Evolutionary conservation across 1,284 basidiomycete species (phyloP).

Genomic region (Anthracocystis setariae): DNA sequence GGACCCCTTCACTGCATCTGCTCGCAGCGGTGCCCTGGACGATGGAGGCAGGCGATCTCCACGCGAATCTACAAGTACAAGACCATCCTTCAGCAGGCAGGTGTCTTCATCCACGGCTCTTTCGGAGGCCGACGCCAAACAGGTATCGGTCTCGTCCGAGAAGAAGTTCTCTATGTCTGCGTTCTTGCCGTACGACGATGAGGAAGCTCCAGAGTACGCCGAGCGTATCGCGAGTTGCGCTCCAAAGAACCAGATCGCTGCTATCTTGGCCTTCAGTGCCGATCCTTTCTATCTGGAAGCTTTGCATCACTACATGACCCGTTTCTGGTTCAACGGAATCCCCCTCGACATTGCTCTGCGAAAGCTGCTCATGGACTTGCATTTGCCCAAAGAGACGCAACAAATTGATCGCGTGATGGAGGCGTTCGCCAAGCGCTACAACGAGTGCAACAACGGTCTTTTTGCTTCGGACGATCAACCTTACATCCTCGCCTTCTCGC

Average conservation of each 20-base stretch:
- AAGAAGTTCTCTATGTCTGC: slow-evolving; percentile 44
- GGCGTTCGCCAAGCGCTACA: slow-evolving; percentile 87
- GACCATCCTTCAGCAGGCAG: slow-evolving; percentile 39
- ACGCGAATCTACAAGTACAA: slow-evolving; percentile 31
- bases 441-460: slow-evolving; percentile 82
- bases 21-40: slow-evolving; percentile 8
- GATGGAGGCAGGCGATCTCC: slow-evolving; percentile 15
- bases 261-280: slow-evolving; percentile 71
- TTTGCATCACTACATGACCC: slow-evolving; percentile 77
- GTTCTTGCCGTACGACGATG: slow-evolving; percentile 47
- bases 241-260: slow-evolving; percentile 49
- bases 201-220: slow-evolving; percentile 49
- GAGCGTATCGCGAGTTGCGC: slow-evolving; percentile 38
- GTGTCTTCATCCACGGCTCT: slow-evolving; percentile 20
- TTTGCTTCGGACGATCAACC: slow-evolving; percentile 81
- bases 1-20: slow-evolving; percentile 10
- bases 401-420: slow-evolving; percentile 98
- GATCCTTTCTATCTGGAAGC: slow-evolving; percentile 80
- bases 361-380: slow-evolving; percentile 87
- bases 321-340: slow-evolving; percentile 82
- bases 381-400: slow-evolving; percentile 92
- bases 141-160: slow-evolving; percentile 17
- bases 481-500: slow-evolving; percentile 94
- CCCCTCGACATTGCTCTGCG: slow-evolving; percentile 93
- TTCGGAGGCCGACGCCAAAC: slow-evolving; percentile 21